A percentile compares a stretch with the other conserved stretches of the same genome.
These are phyloP conservation scores for Termitomyces sp. DNA, from an alignment of 768 basidiomycete genomes.

Conservation along the genomic window DNA sequence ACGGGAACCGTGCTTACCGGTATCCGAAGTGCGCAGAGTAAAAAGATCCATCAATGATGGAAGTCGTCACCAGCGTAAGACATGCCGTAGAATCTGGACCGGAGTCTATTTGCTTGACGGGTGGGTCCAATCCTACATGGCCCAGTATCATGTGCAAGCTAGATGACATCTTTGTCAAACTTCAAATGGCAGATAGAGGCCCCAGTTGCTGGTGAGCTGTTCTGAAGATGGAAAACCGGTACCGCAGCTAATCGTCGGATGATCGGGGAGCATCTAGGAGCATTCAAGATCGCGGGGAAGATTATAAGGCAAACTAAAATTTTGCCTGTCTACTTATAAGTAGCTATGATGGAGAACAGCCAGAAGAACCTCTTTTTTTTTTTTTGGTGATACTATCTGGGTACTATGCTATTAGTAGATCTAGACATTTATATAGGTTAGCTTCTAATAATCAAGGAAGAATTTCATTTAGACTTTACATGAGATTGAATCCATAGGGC, in stretches of 20 bases:
- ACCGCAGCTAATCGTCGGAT: neutral
- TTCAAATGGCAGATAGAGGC: neutral
- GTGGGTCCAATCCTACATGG: constrained; percentile 6
- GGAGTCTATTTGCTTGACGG: neutral
- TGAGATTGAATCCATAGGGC: no score
- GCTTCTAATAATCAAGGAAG: no score
- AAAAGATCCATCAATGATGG: constrained; percentile 7
- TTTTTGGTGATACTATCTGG: no score
- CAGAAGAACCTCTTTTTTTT: no score
- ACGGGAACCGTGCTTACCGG: constrained; percentile 11
- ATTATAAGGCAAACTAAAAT: no score
- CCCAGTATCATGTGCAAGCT: no score
- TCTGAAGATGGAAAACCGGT: neutral
- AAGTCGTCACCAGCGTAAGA: neutral
- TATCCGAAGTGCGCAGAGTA: constrained; percentile 12
- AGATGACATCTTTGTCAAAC: neutral
- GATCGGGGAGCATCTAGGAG: neutral
- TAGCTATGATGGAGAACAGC: no score
- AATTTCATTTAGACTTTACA: neutral
- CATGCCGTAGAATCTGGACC: constrained; percentile 3
- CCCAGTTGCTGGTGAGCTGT: neutral
- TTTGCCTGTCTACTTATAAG: no score
- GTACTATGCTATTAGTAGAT: no score
- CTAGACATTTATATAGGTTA: no score
- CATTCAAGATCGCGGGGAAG: no score